These are phyloP conservation scores for Mycosarcoma maydis DNA, from an alignment of 1,284 basidiomycete genomes.

Conservation along the genomic window DNA sequence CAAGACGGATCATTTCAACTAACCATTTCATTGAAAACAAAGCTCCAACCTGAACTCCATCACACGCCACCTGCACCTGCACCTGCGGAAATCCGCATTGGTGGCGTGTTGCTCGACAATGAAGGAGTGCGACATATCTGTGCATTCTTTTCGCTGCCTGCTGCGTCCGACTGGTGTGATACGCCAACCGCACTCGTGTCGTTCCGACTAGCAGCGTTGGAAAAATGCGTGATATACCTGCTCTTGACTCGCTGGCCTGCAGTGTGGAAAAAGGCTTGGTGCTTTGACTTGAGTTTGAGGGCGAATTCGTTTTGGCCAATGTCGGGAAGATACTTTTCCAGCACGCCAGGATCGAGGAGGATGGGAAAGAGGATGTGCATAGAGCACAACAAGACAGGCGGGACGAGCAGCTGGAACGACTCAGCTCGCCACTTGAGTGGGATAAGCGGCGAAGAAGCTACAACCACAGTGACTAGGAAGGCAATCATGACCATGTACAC, in stretches of 20 bases:
- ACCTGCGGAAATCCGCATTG: background rate
- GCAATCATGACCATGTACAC: slow-evolving; percentile 74
- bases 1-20: too few relatives aligned
- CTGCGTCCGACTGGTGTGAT: background rate
- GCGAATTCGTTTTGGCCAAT: background rate
- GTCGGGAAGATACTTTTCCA: slow-evolving; percentile 6
- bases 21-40: too few relatives aligned
- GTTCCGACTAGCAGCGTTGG: background rate
- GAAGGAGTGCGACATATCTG: background rate
- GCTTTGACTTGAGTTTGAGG: background rate
- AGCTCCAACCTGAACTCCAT: too few relatives aligned
- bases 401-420: slow-evolving; percentile 17
- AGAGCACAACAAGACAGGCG: background rate
- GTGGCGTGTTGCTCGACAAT: background rate
- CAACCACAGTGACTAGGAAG: slow-evolving; percentile 69
- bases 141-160: background rate
- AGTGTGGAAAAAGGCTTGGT: slow-evolving; percentile 1
- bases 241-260: background rate
- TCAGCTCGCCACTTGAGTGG: slow-evolving; percentile 73
- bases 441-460: slow-evolving; percentile 68
- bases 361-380: slow-evolving; percentile 45
- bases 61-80: too few relatives aligned
- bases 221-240: slow-evolving; percentile 1
- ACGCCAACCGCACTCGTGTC: background rate
- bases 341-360: slow-evolving; percentile 41